Conservation (phyloP, 1,139 yeast species). For the Geotrichum restrictum region DNA sequence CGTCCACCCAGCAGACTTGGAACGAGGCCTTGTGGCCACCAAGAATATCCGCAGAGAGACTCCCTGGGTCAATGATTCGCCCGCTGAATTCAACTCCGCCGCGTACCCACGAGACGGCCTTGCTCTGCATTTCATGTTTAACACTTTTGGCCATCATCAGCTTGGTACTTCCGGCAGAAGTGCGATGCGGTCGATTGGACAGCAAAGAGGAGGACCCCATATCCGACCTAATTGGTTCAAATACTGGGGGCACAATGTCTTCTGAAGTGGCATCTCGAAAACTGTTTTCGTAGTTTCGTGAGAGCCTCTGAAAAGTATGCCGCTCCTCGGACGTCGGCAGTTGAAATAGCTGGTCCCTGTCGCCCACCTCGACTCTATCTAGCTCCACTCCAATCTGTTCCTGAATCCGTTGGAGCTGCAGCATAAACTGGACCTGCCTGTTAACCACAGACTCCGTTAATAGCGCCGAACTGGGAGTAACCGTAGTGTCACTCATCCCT, state of each 20-base stretch:
- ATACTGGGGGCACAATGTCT: not conserved
- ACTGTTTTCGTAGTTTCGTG: constrained; percentile 2
- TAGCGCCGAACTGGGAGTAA: constrained; percentile 10
- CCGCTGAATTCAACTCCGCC: not conserved
- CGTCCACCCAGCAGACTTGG: constrained; percentile 1
- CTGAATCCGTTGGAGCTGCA: constrained; percentile 8
- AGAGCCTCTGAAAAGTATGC: constrained; percentile 2
- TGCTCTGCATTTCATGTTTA: not conserved
- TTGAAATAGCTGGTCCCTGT: constrained; percentile 5
- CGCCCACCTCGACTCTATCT: not conserved
- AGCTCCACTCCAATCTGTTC: constrained; percentile 3
- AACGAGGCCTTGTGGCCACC: constrained; percentile 7
- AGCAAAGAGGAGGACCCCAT: no score
- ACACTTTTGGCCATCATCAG: constrained; percentile 2
- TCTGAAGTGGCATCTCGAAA: not conserved
- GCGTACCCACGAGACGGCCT: constrained; percentile 6
- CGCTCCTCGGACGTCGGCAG: constrained; percentile 9
- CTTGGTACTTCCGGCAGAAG: not conserved
- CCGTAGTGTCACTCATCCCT: constrained; percentile 11
- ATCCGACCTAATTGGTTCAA: no score
- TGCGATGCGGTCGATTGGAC: no score
- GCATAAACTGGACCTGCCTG: constrained; percentile 6
- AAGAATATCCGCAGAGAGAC: not conserved
- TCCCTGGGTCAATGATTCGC: not conserved
- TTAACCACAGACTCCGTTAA: constrained; percentile 4